Conservation (phyloP, 495 filamentous ascomycete genomes). For the Neurospora hispaniola region DNA sequence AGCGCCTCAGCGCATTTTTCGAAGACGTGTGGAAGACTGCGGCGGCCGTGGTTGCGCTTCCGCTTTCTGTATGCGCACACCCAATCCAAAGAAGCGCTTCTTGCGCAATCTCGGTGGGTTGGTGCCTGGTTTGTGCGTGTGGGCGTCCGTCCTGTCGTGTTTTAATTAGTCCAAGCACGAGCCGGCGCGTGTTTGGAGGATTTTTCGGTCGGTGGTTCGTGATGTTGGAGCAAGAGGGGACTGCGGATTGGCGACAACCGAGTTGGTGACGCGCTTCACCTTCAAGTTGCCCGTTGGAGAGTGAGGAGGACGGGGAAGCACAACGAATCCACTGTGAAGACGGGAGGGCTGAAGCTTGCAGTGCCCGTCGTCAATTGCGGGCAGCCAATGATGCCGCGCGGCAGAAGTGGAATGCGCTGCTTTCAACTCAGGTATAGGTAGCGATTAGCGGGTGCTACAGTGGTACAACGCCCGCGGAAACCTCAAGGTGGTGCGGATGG, state of each 20-base stretch:
- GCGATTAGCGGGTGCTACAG: neutral
- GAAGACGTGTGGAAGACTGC: neutral
- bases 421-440: constrained; percentile 12
- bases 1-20: constrained; percentile 13
- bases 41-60: neutral
- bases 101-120: neutral
- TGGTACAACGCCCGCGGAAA: neutral
- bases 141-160: neutral
- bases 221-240: neutral
- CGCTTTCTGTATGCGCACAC: neutral
- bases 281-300: neutral
- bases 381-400: neutral
- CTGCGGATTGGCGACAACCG: neutral
- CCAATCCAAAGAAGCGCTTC: neutral
- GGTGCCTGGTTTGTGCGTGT: neutral
- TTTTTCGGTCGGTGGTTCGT: neutral
- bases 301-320: neutral
- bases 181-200: neutral
- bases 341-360: neutral
- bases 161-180: neutral
- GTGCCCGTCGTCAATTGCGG: neutral
- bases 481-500: too few relatives aligned
- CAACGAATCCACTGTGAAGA: neutral
- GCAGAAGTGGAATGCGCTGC: neutral
- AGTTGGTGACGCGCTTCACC: neutral